Percentiles rank a stretch among this genome's conserved stretches.
Evolutionary conservation across 1,139 yeast genomes (phyloP).

Genomic region (Pichia sp.): DNA sequence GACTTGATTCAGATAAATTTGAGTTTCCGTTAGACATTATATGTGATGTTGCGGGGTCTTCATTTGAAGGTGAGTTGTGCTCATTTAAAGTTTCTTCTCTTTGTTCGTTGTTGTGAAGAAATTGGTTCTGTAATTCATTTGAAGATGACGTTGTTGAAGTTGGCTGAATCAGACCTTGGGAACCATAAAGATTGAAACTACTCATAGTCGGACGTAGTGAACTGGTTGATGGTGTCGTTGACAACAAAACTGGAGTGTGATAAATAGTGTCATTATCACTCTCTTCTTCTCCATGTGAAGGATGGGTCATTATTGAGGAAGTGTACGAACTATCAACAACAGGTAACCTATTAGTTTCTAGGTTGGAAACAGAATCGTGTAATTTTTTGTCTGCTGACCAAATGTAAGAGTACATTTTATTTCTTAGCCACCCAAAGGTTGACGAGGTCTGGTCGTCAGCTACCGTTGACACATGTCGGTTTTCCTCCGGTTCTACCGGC

Average conservation of each 20-base stretch:
- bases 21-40: neutral
- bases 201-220: constrained; percentile 19
- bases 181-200: constrained; percentile 21
- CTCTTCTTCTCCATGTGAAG: constrained; percentile 17
- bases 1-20: neutral
- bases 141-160: constrained; percentile 3
- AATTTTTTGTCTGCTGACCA: constrained; percentile 16
- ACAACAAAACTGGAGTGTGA: constrained; percentile 26
- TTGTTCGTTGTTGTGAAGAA: neutral
- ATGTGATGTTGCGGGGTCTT: neutral
- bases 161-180: constrained; percentile 15
- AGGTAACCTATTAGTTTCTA: neutral
- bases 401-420: constrained; percentile 16
- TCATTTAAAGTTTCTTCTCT: neutral
- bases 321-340: neutral
- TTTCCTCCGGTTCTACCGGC: constrained; percentile 29
- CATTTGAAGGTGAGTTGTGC: neutral
- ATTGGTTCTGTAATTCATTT: constrained; percentile 12
- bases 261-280: constrained; percentile 24
- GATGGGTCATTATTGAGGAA: neutral
- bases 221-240: constrained; percentile 13
- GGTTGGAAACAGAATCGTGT: neutral
- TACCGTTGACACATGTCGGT: neutral
- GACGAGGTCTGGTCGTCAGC: constrained; percentile 9
- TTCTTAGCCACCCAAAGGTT: constrained; percentile 19